These are phyloP conservation scores for Fusarium equiseti DNA, from an alignment of 2,329 filamentous ascomycete genomes.

Conservation along the genomic window DNA sequence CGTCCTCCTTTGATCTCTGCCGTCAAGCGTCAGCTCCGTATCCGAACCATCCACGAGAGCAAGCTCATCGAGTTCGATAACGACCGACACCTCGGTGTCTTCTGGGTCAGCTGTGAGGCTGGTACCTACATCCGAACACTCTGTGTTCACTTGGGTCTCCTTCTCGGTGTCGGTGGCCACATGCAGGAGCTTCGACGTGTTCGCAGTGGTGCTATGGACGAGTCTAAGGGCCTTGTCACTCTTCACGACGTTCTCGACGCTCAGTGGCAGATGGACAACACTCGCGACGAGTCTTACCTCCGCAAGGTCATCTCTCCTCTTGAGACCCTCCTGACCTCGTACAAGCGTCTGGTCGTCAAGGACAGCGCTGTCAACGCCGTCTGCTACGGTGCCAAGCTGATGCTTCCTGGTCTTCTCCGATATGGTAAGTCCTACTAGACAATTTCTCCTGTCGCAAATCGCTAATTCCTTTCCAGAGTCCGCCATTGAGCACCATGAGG, in stretches of 20 bases:
- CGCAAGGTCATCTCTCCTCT: conserved; percentile 91
- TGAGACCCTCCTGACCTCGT: conserved; percentile 89
- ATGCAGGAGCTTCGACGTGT: conserved; percentile 99
- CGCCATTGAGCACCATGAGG: conserved; percentile 93
- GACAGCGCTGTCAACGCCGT: conserved; percentile 87
- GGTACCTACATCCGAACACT: conserved; percentile 99
- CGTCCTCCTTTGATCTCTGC: conserved; percentile 96
- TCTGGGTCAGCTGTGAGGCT: conserved; percentile 98
- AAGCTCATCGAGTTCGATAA: conserved; percentile 99
- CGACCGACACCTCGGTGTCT: conserved; percentile 94
- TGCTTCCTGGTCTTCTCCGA: conserved; percentile 94
- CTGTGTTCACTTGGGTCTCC: conserved; percentile 88
- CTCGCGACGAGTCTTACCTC: conserved; percentile 91
- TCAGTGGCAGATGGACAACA: conserved; percentile 96
- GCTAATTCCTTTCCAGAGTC: conserved; percentile 69
- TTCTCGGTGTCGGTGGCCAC: conserved; percentile 87
- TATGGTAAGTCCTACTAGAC: conserved; percentile 72
- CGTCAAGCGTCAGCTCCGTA: conserved; percentile 98
- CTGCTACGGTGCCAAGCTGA: conserved; percentile 98
- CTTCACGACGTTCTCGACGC: conserved; percentile 90
- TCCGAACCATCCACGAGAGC: conserved; percentile 97
- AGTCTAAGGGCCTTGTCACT: conserved; percentile 89
- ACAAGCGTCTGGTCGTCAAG: conserved; percentile 98
- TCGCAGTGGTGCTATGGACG: conserved; percentile 93
- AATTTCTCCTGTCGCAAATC: conserved; percentile 17